A percentile compares a stretch with the other conserved stretches of the same genome.
These are phyloP conservation scores for Syzygium aqueum DNA, from an alignment of 345 rosid species.

Conservation along the genomic window DNA sequence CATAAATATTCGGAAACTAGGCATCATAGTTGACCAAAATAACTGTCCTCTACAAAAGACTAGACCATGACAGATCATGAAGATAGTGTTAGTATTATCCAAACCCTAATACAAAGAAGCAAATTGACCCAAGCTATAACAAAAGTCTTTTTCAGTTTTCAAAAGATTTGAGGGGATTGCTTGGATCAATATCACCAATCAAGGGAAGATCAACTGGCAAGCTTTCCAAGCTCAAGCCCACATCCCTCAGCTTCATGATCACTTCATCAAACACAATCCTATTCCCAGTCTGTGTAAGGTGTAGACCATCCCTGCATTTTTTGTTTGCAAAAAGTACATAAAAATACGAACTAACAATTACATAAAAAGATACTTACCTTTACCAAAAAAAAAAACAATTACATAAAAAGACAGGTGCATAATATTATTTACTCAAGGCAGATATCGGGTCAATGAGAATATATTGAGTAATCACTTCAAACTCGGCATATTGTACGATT, in stretches of 20 bases:
- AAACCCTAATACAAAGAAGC: not conserved
- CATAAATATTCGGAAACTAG: not conserved
- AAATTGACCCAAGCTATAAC: not conserved
- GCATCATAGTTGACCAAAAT: not conserved
- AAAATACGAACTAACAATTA: not conserved
- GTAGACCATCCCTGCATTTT: constrained; percentile 73
- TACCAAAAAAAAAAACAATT: not conserved
- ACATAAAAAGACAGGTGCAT: not conserved
- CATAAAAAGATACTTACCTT: not conserved
- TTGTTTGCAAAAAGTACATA: not conserved
- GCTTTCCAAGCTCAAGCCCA: constrained; percentile 41
- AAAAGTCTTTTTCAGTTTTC: not conserved
- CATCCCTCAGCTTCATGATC: constrained; percentile 35
- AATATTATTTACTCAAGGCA: not conserved
- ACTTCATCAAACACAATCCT: constrained; percentile 69
- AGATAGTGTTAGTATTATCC: not conserved
- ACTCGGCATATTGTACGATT: not conserved
- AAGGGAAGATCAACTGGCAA: constrained; percentile 58
- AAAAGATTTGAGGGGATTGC: constrained; percentile 56
- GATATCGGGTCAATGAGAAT: not conserved
- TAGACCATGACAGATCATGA: not conserved
- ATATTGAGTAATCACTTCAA: not conserved
- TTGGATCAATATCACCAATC: constrained; percentile 43
- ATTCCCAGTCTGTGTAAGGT: constrained; percentile 49
- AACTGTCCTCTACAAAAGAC: not conserved